These are phyloP conservation scores for Stylosanthes scabra DNA, from an alignment of 331 rosid species.

Conservation along the genomic window DNA sequence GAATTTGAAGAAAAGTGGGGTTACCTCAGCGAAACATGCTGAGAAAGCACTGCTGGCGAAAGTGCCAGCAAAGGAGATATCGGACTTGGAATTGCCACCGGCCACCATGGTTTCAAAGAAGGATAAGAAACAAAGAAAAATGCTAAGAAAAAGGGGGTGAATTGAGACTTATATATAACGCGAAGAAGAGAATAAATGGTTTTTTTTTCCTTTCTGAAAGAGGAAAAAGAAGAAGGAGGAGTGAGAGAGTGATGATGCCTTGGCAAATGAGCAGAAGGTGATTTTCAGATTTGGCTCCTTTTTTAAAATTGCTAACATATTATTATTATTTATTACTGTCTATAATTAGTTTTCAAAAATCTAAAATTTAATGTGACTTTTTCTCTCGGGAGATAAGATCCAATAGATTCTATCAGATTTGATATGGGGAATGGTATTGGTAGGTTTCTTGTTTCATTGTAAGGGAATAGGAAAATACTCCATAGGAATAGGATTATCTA, in stretches of 20 bases:
- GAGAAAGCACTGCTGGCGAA: constrained; percentile 80
- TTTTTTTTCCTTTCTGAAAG: no score
- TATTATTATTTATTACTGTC: no score
- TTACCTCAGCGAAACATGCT: constrained; percentile 79
- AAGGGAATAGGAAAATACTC: no score
- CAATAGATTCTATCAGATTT: no score
- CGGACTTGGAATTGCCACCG: constrained; percentile 62
- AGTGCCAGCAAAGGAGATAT: constrained; percentile 71
- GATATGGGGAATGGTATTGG: no score
- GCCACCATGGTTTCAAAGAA: constrained; percentile 58
- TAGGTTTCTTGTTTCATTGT: no score
- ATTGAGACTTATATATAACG: background rate
- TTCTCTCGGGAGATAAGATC: no score
- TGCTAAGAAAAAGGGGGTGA: background rate
- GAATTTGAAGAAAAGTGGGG: background rate
- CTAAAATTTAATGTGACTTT: no score
- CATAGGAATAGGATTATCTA: no score
- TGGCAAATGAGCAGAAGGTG: background rate
- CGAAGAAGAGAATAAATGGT: background rate
- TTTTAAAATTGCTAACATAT: background rate
- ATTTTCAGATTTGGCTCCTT: background rate
- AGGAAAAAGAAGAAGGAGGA: background rate
- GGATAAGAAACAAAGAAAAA: background rate
- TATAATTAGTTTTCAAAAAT: no score
- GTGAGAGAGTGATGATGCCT: background rate